Evolutionary conservation across 108 stramenopile genomes (phyloP), one percentile per base, ranked within the genome.

Genomic region (Stephanodiscus triporus): DNA sequence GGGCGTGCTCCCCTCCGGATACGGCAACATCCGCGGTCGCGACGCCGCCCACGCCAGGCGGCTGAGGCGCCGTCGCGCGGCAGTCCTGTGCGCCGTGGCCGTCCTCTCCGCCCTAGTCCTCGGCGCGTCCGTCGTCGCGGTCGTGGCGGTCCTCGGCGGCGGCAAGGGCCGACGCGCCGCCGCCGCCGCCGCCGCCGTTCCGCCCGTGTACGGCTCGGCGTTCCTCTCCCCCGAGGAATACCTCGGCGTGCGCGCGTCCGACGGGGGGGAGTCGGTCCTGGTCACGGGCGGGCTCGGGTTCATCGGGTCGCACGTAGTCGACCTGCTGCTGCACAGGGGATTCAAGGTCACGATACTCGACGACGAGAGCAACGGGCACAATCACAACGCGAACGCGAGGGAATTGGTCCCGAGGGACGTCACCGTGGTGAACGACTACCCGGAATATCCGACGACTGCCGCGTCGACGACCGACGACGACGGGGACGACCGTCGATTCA

Each of bases 211-310:
- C 17, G 78, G 78, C 27, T 32, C 47, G 27, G 78, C 78, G 13
- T 63, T 68, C 27, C 59, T 80, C 16, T 40, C 78, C 38, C 65
- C 72, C 16, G 61, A 45, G 59, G 78, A 80, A 57, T 80, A 73
- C 37, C 42, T 32, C 22, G 78, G 54, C 17, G 63, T 80, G 24
- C 80, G 80, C 11, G 27, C 34, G 27, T 68, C 80, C 16, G 30
- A 50, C 13, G 68, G 75, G 1, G 10, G 51, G 9, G 82, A 85
- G 45, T 62, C 66, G 19, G 92, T 95, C 22, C 72, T 95, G 32
- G 81, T 95, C 32, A 95, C 94, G 0, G 94, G 94, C 11, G 94
- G 86, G 14, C 85, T 91, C 16, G 94, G 94, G 4, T 95, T 95
- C 75, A 91, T 95, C 24, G 94, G 94, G 1, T 81, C 81, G 51